Evolutionary conservation across 2,329 filamentous ascomycete species (phyloP).

Genomic region (Alternaria novae-zelandiae): DNA sequence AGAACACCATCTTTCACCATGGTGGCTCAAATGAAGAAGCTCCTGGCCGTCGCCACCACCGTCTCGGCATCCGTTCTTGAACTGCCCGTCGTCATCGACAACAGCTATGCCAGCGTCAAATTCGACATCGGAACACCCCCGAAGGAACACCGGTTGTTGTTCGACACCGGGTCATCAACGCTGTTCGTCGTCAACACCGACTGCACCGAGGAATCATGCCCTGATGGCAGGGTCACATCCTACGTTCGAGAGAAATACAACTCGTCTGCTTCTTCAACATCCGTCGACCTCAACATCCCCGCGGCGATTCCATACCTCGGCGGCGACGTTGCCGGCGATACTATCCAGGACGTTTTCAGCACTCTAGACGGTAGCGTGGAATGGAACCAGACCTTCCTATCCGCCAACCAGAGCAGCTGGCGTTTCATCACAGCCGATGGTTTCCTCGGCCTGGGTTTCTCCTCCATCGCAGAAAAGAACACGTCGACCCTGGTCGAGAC

Average conservation of each 20-base stretch:
- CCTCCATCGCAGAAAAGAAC: constrained; percentile 19
- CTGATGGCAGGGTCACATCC: not conserved
- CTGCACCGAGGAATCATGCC: constrained; percentile 21
- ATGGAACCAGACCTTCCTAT: constrained; percentile 29
- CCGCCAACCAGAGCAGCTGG: constrained; percentile 22
- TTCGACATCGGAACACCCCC: constrained; percentile 15
- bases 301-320: constrained; percentile 17
- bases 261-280: constrained; percentile 14
- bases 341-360: constrained; percentile 17
- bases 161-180: constrained; percentile 26
- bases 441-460: constrained; percentile 26
- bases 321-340: constrained; percentile 18
- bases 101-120: constrained; percentile 11
- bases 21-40: not conserved
- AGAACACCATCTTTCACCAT: not conserved
- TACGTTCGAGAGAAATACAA: constrained; percentile 21
- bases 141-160: constrained; percentile 18
- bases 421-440: constrained; percentile 27
- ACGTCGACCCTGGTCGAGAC: constrained; percentile 24
- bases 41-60: constrained; percentile 1
- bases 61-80: constrained; percentile 21
- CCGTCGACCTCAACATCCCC: constrained; percentile 11
- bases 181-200: constrained; percentile 18
- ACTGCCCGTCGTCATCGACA: constrained; percentile 15
- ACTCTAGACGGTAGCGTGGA: constrained; percentile 1